Percentiles rank a stretch among this genome's conserved stretches.
These are phyloP conservation scores for Raffaelea deltoideospora DNA, from an alignment of 2,329 filamentous ascomycete genomes.

Conservation along the genomic window DNA sequence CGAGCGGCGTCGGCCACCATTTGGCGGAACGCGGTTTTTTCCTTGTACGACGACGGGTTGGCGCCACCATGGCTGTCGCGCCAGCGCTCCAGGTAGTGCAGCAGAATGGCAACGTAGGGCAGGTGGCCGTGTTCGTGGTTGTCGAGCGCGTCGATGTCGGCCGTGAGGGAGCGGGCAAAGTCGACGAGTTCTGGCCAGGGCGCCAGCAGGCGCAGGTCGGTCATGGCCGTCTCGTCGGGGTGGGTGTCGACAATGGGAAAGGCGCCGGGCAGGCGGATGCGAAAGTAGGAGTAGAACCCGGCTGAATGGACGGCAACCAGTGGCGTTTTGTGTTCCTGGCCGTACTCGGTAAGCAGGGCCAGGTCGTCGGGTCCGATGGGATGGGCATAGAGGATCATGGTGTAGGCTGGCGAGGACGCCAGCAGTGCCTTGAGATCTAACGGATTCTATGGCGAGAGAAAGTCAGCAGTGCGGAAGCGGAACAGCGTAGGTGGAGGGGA, in stretches of 20 bases:
- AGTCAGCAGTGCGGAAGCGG: too few species aligned
- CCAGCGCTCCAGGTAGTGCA: conserved; percentile 75
- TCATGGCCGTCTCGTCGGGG: conserved; percentile 70
- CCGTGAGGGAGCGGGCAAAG: conserved; percentile 52
- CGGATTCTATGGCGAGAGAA: conserved; percentile 7
- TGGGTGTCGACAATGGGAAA: conserved; percentile 95
- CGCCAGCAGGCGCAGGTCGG: conserved; percentile 67
- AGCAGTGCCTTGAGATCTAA: conserved; percentile 19
- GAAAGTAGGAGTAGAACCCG: conserved; percentile 85
- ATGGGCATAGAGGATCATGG: conserved; percentile 38
- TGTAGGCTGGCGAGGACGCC: conserved; percentile 26
- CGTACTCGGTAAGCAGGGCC: conserved; percentile 29
- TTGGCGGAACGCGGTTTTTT: conserved; percentile 72
- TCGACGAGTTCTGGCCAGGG: conserved; percentile 72
- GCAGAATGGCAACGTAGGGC: conserved; percentile 68
- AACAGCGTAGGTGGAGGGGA: too few species aligned
- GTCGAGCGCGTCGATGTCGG: conserved; percentile 52
- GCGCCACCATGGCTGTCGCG: conserved; percentile 52
- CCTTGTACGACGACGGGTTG: conserved; percentile 59
- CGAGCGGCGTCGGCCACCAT: conserved; percentile 53
- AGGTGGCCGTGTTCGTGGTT: conserved; percentile 82
- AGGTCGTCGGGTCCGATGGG: conserved; percentile 31
- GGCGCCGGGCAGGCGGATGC: conserved; percentile 57
- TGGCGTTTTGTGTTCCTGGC: conserved; percentile 46
- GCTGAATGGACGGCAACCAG: conserved; percentile 74